Percentiles rank a stretch among this genome's conserved stretches.
These are phyloP conservation scores for Streptanthus diversifolius DNA, from an alignment of 345 rosid species.

Conservation along the genomic window DNA sequence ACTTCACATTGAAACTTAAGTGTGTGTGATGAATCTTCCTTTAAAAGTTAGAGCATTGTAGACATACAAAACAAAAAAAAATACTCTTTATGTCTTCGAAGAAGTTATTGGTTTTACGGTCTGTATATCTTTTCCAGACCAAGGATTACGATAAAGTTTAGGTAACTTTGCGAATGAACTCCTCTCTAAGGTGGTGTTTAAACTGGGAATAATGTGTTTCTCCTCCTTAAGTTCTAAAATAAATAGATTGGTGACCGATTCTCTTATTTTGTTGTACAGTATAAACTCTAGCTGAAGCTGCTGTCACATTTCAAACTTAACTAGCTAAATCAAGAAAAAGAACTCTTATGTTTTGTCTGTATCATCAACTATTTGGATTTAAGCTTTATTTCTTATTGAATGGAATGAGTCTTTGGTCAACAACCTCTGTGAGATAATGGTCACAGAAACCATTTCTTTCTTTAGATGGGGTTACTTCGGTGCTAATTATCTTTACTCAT, in stretches of 20 bases:
- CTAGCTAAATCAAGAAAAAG: background rate
- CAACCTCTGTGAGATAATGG: conserved; percentile 6
- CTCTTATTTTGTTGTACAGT: background rate
- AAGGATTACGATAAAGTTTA: background rate
- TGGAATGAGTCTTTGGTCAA: conserved; percentile 9
- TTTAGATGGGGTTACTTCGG: conserved; percentile 13
- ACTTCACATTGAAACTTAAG: conserved; percentile 1
- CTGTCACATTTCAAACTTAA: background rate
- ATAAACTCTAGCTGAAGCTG: background rate
- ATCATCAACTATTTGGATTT: background rate
- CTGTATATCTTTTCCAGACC: conserved; percentile 7
- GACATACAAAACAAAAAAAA: background rate
- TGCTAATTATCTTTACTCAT: background rate
- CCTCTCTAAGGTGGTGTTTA: background rate
- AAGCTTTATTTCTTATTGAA: conserved; percentile 6
- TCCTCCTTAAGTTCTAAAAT: background rate
- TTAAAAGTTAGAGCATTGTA: background rate
- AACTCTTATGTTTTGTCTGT: background rate
- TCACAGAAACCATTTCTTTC: conserved; percentile 2
- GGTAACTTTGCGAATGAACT: background rate
- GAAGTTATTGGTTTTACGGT: background rate
- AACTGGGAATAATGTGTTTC: background rate
- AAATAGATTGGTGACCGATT: background rate
- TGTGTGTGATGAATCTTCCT: background rate
- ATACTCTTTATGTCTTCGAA: background rate